Conservation (phyloP, 1,284 basidiomycete genomes). For the Tetrapyrgos nigripes region DNA sequence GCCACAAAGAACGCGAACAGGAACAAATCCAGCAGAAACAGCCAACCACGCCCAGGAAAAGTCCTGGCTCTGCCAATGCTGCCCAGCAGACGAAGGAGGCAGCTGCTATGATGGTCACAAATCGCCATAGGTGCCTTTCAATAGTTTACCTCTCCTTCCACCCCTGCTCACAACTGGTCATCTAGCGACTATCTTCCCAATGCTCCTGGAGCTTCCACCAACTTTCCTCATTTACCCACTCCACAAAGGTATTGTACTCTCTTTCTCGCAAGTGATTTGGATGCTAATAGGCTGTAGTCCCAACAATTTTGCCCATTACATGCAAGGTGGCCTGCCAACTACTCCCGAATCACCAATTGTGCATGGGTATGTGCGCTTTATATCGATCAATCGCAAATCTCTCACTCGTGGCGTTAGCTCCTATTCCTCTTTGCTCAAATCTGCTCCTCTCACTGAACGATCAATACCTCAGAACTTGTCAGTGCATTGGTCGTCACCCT, state of each 20-base stretch:
- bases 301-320: conserved; percentile 53
- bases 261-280: conserved; percentile 11
- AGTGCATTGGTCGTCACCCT: conserved; percentile 18
- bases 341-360: conserved; percentile 51
- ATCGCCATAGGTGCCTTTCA: not conserved
- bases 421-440: conserved; percentile 22
- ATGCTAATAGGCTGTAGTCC: conserved; percentile 43
- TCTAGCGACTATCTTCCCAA: not conserved
- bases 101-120: not conserved
- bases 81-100: not conserved
- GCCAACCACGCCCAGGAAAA: conserved; percentile 8
- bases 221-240: conserved; percentile 57
- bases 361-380: conserved; percentile 41
- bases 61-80: not conserved
- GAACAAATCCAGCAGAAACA: not conserved
- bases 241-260: conserved; percentile 58
- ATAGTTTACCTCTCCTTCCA: not conserved
- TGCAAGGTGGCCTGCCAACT: conserved; percentile 36
- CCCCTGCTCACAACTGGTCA: not conserved
- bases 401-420: conserved; percentile 11
- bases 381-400: not conserved
- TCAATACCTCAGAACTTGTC: not conserved
- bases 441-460: not conserved
- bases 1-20: not conserved
- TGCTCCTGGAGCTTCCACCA: not conserved